Evolutionary conservation across 257 asterid species (phyloP).

Genomic region (Jaltomata sinuosa): DNA sequence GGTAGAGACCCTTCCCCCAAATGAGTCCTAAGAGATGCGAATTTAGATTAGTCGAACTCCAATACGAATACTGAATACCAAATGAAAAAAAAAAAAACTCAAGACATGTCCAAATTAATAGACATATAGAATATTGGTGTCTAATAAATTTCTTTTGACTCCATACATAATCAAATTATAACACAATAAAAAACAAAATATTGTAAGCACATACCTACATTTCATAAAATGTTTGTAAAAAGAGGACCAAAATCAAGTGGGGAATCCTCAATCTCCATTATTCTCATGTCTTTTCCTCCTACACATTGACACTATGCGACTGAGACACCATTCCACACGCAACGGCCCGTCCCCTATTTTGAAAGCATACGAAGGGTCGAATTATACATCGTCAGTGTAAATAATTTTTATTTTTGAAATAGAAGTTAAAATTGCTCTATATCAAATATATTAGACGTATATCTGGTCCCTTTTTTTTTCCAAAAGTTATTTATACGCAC

Average conservation of each 20-base stretch:
- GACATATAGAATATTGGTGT: neutral
- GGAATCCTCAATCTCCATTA: neutral
- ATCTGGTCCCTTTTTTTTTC: neutral
- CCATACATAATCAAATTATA: neutral
- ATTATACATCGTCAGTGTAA: neutral
- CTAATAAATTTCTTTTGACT: neutral
- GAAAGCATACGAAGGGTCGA: neutral
- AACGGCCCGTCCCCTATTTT: neutral
- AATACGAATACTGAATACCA: no score
- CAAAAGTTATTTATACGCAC: no score
- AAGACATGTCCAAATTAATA: neutral
- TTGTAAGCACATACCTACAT: neutral
- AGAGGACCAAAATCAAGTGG: neutral
- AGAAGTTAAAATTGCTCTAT: neutral
- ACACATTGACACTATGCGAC: neutral
- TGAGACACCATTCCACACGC: neutral
- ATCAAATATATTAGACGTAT: neutral
- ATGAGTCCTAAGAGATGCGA: no score
- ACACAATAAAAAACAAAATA: neutral
- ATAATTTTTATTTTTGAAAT: neutral
- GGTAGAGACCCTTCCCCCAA: no score
- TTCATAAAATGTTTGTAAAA: neutral
- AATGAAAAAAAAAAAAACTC: no score
- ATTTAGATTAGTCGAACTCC: no score
- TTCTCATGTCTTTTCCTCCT: neutral